Base-by-base conservation (phyloP, 345 rosid genomes). In the Litchi chinensis region DNA sequence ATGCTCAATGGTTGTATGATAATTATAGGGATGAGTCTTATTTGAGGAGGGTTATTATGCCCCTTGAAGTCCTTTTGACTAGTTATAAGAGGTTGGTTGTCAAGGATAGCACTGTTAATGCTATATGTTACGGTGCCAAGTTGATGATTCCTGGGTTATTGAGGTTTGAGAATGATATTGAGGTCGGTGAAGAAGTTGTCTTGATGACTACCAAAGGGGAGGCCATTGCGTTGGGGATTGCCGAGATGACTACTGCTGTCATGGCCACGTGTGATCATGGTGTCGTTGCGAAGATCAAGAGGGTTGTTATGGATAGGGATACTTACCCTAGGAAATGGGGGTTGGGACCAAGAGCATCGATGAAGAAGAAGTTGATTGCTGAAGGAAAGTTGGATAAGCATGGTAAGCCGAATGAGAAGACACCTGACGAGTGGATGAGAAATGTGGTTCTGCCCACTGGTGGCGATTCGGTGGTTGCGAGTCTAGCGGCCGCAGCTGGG, bases 251-350 rank as follows among this genome's bases (percentile, higher is more conserved):
- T 0, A 95, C 99, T 10, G 95, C 98, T 0, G 95, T 92, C 44
- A 95, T 95, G 88, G 98, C 98, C 11, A 92, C 97, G 1, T 92
- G 98, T 82, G 99, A 95, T 83, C 98, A 95, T 43, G 99, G 99
- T 22, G 90, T 93, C 75, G 99, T 95, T 70, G 98, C 99, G 0
- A 93, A 90, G 93, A 95, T 95, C 80, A 95, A 95, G 87, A 88
- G 99, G 71, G 99, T 95, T 11, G 99, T 95, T 73, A 95, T 95
- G 98, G 98, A 95, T 76, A 87, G 98, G 83, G 98, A 95, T 75
- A 95, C 97, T 22, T 95, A 95, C 79, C 98, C 98, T 0, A 92
- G 97, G 87, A 95, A 95, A 48, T 93, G 98, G 98, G 98, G 98
- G 0, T 87, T 95, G 83, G 98, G 98, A 10, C 98, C 98, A 0